Base-by-base conservation (phyloP, 352 stramenopile genomes). In the Phytopythium litorale region DNA sequence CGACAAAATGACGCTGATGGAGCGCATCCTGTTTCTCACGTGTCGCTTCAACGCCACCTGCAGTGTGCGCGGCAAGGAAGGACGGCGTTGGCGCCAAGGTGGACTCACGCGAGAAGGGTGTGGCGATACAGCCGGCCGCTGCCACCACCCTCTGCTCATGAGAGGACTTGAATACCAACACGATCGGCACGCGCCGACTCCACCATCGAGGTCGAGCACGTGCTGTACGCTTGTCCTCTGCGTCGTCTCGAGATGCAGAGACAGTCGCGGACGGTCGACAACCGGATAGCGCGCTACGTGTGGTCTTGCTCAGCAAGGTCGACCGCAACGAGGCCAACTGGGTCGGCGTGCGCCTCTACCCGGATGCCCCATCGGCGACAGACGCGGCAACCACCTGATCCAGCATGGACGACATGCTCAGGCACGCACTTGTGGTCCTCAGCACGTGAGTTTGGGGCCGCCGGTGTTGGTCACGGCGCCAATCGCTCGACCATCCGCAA, bases 131-230 rank as follows among this genome's bases (percentile, higher is more conserved):
- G 80, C 98, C 90, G 49, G 98, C 98, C 23, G 98, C 28, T 28
- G 25, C 1, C 28, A 32, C 98, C 43, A 99, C 97, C 19, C 99
- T 98, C 81, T 98, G 90, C 68, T 78, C 72, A 58, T 98, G 92
- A 89, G 97, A 98, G 67, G 90, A 99, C 71, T 84, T 91, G 46
- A 96, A 99, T 78, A 97, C 99, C 65, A 99, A 99, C 78, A 99
- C 99, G 72, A 99, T 99, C 66, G 98, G 99, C 78, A 99, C 98
- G 45, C 87, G 97, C 99, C 38, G 98, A 99, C 78, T 99, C 99
- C 69, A 99, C 98, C 3, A 98, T 99, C 72, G 98, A 99, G 77
- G 25, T 28, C 25, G 25, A 28, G 25, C 25, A 28, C 25, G 25
- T 28, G 25, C 25, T 28, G 25, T 3, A 28, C 25, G 25, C 25